Evolutionary conservation across 2,329 filamentous ascomycete species (phyloP).

Genomic region (Helminthosporium solani): DNA sequence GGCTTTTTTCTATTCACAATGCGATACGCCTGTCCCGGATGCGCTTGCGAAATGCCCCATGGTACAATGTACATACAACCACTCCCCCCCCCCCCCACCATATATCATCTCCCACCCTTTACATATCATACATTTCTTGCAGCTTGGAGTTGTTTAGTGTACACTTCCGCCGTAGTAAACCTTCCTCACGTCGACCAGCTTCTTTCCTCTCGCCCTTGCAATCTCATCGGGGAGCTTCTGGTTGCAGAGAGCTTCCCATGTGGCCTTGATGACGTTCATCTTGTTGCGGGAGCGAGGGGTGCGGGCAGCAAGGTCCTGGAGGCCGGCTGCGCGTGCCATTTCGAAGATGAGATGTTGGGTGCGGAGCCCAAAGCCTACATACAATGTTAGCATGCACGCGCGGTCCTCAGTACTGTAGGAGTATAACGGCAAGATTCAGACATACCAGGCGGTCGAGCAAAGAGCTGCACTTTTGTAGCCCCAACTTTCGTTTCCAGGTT

Average conservation of each 20-base stretch:
- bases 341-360: constrained; percentile 92
- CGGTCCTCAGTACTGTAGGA: background rate
- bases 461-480: constrained; percentile 81
- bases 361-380: constrained; percentile 84
- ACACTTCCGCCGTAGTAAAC: constrained; percentile 85
- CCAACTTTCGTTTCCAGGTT: constrained; percentile 81
- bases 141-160: constrained; percentile 20
- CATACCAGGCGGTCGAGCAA: constrained; percentile 83
- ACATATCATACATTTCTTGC: constrained; percentile 14
- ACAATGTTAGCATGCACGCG: background rate
- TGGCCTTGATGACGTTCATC: constrained; percentile 96
- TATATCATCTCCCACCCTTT: background rate
- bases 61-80: too few species aligned
- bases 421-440: constrained; percentile 9
- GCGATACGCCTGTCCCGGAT: constrained; percentile 10
- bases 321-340: constrained; percentile 83
- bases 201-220: constrained; percentile 85
- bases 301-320: constrained; percentile 79
- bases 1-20: constrained; percentile 12
- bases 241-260: constrained; percentile 76
- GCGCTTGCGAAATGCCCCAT: constrained; percentile 1
- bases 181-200: constrained; percentile 92
- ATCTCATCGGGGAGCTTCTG: constrained; percentile 89
- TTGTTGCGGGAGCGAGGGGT: constrained; percentile 87
- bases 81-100: background rate